phyloP scores from a whole-genome alignment of 805 yeast species.

The Ogataea ganodermae region DNA sequence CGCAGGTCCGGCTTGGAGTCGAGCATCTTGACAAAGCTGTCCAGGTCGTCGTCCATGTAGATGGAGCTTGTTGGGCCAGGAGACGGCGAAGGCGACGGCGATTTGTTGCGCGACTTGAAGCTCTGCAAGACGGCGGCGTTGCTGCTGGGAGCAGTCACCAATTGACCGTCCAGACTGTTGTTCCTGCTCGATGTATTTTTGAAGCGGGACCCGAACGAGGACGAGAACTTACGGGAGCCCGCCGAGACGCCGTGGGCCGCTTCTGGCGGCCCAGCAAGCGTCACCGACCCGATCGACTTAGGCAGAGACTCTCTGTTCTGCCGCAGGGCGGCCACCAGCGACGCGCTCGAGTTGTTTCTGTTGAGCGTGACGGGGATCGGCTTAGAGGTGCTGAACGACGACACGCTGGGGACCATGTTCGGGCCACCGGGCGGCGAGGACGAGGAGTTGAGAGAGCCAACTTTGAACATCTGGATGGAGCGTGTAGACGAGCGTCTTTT shows the following conservation, averaged over 20 bases:
- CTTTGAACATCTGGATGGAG: conserved; percentile 60
- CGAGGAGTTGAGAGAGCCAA: conserved; percentile 53
- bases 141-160: conserved; percentile 19
- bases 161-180: conserved; percentile 33
- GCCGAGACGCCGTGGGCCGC: conserved; percentile 23
- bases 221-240: conserved; percentile 59
- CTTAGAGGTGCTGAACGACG: conserved; percentile 29
- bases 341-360: conserved; percentile 52
- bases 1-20: conserved; percentile 40
- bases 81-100: conserved; percentile 26
- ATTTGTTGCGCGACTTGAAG: conserved; percentile 27
- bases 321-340: conserved; percentile 53
- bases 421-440: conserved; percentile 35
- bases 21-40: conserved; percentile 36
- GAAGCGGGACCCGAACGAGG: conserved; percentile 69
- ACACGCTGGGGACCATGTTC: conserved; percentile 14
- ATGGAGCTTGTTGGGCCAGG: conserved; percentile 30
- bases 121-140: conserved; percentile 27
- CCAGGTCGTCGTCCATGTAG: conserved; percentile 37
- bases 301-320: conserved; percentile 41
- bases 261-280: conserved; percentile 4
- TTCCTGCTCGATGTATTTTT: conserved; percentile 30
- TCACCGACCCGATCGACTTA: conserved; percentile 43
- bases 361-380: conserved; percentile 45
- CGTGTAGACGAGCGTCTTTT: conserved; percentile 36